Evolutionary conservation across 352 stramenopile genomes (phyloP).

Genomic region (Achlya hypogyna): DNA sequence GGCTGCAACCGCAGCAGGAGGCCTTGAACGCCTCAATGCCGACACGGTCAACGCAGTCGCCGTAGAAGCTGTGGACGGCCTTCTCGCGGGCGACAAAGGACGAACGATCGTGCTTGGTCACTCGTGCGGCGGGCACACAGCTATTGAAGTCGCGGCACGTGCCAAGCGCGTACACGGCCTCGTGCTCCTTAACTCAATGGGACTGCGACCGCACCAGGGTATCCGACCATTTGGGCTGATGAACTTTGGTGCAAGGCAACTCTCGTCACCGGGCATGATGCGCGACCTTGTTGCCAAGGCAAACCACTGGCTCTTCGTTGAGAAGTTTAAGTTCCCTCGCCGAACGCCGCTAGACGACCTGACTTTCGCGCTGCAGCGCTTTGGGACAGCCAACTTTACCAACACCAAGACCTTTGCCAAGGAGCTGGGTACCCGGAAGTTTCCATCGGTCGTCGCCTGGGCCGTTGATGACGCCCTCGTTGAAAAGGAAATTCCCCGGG

Average conservation of each 20-base stretch:
- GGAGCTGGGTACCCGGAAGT: conserved; percentile 11
- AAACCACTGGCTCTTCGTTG: conserved; percentile 40
- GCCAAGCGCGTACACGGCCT: conserved; percentile 36
- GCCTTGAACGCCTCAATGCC: conserved; percentile 38
- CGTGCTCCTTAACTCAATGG: conserved; percentile 38
- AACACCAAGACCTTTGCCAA: conserved; percentile 29
- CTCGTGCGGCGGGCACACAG: conserved; percentile 54
- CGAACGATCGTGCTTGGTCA: conserved; percentile 46
- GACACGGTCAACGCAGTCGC: conserved; percentile 27
- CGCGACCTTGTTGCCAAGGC: conserved; percentile 22
- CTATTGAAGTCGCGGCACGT: conserved; percentile 36
- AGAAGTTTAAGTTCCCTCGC: conserved; percentile 39
- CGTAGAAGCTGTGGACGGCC: conserved; percentile 33
- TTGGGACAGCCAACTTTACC: conserved; percentile 37
- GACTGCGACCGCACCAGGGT: conserved; percentile 38
- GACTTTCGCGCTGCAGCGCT: conserved; percentile 42
- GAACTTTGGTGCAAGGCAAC: too few species aligned
- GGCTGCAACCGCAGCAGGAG: conserved; percentile 27
- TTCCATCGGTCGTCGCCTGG: conserved; percentile 48
- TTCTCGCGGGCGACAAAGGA: conserved; percentile 27
- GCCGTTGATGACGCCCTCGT: conserved; percentile 53
- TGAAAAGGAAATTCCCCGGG: conserved; percentile 39
- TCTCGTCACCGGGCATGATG: too few species aligned
- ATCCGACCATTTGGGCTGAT: too few species aligned
- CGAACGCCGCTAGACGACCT: conserved; percentile 39